Evolutionary conservation across 2,329 filamentous ascomycete species (phyloP).

Genomic region (Penicillium brevicompactum): DNA sequence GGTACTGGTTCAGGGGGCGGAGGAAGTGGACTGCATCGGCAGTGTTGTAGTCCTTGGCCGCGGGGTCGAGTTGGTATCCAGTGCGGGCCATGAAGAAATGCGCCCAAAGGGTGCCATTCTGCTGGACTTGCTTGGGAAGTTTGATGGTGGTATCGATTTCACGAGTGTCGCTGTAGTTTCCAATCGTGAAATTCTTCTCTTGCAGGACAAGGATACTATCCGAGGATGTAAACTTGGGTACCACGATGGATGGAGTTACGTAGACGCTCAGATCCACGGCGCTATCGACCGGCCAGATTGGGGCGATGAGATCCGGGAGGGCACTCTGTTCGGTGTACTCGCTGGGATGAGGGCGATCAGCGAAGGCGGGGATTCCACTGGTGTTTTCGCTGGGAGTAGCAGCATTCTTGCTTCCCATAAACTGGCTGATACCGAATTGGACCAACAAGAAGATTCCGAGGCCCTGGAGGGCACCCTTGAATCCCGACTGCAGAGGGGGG

Average conservation of each 20-base stretch:
- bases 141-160: slow-evolving; percentile 74
- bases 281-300: slow-evolving; percentile 83
- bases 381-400: slow-evolving; percentile 20
- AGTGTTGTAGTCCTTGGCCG: slow-evolving; percentile 69
- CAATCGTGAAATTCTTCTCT: slow-evolving; percentile 78
- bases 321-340: slow-evolving; percentile 44
- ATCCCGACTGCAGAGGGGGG: slow-evolving; percentile 37
- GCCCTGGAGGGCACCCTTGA: slow-evolving; percentile 54
- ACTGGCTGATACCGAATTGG: slow-evolving; percentile 60
- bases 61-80: slow-evolving; percentile 76
- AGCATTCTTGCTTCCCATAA: slow-evolving; percentile 49
- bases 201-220: slow-evolving; percentile 72
- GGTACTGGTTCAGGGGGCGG: slow-evolving; percentile 83
- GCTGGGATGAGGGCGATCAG: slow-evolving; percentile 60
- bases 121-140: slow-evolving; percentile 77
- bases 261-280: slow-evolving; percentile 82
- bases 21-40: slow-evolving; percentile 79
- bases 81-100: slow-evolving; percentile 86
- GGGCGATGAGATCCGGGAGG: slow-evolving; percentile 71
- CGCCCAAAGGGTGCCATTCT: slow-evolving; percentile 91
- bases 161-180: slow-evolving; percentile 77
- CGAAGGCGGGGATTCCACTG: slow-evolving; percentile 62
- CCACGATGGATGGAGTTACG: slow-evolving; percentile 72
- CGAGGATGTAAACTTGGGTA: slow-evolving; percentile 64
- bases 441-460: slow-evolving; percentile 61